Base-by-base conservation (phyloP, 371 early-diverging fungal genomes). In the Batrachochytrium dendrobatidis region DNA sequence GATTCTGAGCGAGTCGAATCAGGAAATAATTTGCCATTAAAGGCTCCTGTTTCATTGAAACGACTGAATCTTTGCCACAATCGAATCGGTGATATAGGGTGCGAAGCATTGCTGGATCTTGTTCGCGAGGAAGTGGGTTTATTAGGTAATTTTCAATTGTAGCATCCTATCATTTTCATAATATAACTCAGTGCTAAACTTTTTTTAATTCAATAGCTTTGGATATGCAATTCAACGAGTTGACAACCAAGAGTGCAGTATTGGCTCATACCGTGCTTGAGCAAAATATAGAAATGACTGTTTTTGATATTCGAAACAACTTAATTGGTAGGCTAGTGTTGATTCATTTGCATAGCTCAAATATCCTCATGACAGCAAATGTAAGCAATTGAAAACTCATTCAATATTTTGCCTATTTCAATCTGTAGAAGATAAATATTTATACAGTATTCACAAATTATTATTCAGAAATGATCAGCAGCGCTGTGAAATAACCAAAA, bases 301-400 rank as follows among this genome's bases (percentile, higher is more conserved):
- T 60, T 3, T 20, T 60, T n/a, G 60, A 60, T 53, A 18, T 60
- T 10, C 30, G 54, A 2, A 60, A 60, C 60, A 60, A 60, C 54
- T 18, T 30, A 22, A 46, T 60, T 1, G 54, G 49, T 49, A 25
- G 15, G n/a, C 15, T n/a, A 15, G 39, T n/a, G 12, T n/a, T n/a
- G n/a, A n/a, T n/a, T n/a, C n/a, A n/a, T n/a, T n/a, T n/a, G n/a
- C n/a, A n/a, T n/a, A n/a, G n/a, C n/a, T n/a, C n/a, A n/a, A n/a
- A n/a, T n/a, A n/a, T n/a, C n/a, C n/a, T n/a, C n/a, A n/a, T n/a
- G n/a, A n/a, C n/a, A n/a, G n/a, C n/a, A n/a, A n/a, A n/a, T n/a
- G n/a, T n/a, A n/a, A n/a, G n/a, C n/a, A n/a, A n/a, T n/a, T n/a
- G n/a, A n/a, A n/a, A n/a, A n/a, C n/a, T n/a, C n/a, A n/a, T n/a